Evolutionary conservation across 805 yeast genomes (phyloP).

Genomic region (Kodamaea neixiangensis): DNA sequence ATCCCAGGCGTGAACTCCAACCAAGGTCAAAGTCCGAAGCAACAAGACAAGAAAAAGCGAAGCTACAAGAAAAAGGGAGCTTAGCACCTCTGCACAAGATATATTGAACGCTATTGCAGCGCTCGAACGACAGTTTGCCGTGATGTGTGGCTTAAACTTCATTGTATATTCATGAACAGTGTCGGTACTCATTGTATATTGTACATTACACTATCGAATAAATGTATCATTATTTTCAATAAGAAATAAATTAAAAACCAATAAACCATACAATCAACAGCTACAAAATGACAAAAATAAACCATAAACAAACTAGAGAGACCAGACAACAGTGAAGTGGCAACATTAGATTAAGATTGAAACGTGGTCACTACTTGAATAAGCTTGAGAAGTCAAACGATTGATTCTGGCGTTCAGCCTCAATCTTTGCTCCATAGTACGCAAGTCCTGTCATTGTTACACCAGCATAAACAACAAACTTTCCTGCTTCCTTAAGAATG

Average conservation of each 20-base stretch:
- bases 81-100: background rate
- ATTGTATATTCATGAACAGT: background rate
- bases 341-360: background rate
- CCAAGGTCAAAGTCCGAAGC: conserved; percentile 7
- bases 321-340: background rate
- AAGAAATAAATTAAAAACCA: background rate
- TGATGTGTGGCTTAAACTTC: background rate
- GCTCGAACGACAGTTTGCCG: too few species aligned
- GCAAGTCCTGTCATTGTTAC: conserved; percentile 9
- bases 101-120: background rate
- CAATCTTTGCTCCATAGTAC: conserved; percentile 9
- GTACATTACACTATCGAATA: background rate
- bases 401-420: conserved; percentile 6
- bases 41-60: conserved; percentile 13
- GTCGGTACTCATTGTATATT: background rate
- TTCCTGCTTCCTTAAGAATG: conserved; percentile 7
- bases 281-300: background rate
- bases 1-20: conserved; percentile 3
- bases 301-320: background rate
- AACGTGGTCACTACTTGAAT: background rate
- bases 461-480: conserved; percentile 10
- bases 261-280: background rate
- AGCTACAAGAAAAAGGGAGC: conserved; percentile 14
- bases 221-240: background rate
- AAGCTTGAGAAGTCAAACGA: background rate